phyloP scores from a whole-genome alignment of 352 stramenopile species.

The Pythium biforme region DNA sequence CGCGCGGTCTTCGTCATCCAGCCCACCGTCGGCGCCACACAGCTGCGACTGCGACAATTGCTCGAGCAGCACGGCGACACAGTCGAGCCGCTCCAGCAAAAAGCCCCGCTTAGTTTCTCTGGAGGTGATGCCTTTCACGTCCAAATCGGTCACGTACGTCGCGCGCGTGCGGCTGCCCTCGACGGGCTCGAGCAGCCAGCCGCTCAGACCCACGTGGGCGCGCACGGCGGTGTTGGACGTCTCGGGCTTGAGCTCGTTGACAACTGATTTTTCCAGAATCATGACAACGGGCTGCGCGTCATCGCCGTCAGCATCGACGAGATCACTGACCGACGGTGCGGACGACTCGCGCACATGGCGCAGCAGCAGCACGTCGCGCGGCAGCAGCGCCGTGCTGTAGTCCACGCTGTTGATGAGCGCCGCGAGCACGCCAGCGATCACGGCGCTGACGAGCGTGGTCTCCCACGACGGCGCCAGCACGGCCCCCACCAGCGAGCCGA shows the following conservation, averaged over 20 bases:
- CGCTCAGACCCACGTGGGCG: constrained; percentile 59
- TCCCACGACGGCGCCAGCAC: constrained; percentile 49
- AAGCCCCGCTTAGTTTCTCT: constrained; percentile 46
- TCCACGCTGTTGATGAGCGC: constrained; percentile 49
- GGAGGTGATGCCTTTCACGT: constrained; percentile 54
- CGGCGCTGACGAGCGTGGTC: constrained; percentile 39
- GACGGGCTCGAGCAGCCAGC: constrained; percentile 74
- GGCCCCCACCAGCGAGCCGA: constrained; percentile 41
- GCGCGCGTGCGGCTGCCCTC: constrained; percentile 54
- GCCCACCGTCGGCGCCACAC: constrained; percentile 38
- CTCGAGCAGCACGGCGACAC: constrained; percentile 57
- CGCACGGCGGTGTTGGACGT: constrained; percentile 39
- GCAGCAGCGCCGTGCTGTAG: constrained; percentile 45
- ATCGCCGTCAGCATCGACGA: constrained; percentile 34
- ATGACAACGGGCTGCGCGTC: constrained; percentile 60
- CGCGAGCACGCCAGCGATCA: constrained; percentile 53
- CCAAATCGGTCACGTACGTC: constrained; percentile 76
- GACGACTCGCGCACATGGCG: constrained; percentile 72
- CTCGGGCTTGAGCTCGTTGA: constrained; percentile 67
- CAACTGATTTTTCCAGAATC: constrained; percentile 80
- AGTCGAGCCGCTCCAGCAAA: constrained; percentile 57
- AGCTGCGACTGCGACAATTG: constrained; percentile 65
- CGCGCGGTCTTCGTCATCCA: constrained; percentile 32
- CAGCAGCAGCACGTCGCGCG: constrained; percentile 71
- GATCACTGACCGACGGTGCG: constrained; percentile 37